Evolutionary conservation across 805 yeast species (phyloP), one percentile per base, ranked within the genome.

Genomic region (Millerozyma acaciae): DNA sequence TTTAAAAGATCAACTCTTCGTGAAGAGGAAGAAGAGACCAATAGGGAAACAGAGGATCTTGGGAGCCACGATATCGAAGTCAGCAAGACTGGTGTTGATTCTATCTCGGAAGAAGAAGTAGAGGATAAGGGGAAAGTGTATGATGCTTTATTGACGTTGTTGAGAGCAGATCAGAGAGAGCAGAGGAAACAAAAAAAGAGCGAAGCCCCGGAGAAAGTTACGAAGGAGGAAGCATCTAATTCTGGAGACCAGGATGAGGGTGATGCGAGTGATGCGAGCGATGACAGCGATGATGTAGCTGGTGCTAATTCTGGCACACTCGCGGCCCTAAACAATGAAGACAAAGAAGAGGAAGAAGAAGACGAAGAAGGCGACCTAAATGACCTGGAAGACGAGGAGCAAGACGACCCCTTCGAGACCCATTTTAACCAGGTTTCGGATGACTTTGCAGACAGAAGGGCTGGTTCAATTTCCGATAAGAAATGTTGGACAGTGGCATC

Each of bases 331-430:
- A n/a, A n/a, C n/a, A n/a, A 45, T 8, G 48, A 40, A 31, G 20
- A 40, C 26, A 31, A 32, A n/a, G 44, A 43, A 26, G 38, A 30
- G 14, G 47, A 37, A 15, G 42, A 35, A 7, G 47, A 42, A 40
- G 65, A 53, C 15, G 62, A 48, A 16, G 53, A 51, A 10, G 71
- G 58, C 4, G 65, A 58, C 4, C 62, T 55, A 12, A 62, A 56
- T 6, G 30, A 50, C 13, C 53, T 43, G n/a, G 48, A 33, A 0
- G 51, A 42, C 2, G 51, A 45, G 5, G 43, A 45, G 2, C 53
- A 38, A 1, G 66, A 57, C 4, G 96, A 90, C 58, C 85, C 95
- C 0, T 88, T 84, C 46, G 84, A 84, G 40, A 50, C 60, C 8
- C 97, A 89, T 54, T 89, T 83, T 56, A 81, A 79, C 30, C 59